A percentile compares a stretch with the other conserved stretches of the same genome.
Evolutionary conservation across 805 yeast species (phyloP).

Genomic region (Spathaspora hagerdaliae): DNA sequence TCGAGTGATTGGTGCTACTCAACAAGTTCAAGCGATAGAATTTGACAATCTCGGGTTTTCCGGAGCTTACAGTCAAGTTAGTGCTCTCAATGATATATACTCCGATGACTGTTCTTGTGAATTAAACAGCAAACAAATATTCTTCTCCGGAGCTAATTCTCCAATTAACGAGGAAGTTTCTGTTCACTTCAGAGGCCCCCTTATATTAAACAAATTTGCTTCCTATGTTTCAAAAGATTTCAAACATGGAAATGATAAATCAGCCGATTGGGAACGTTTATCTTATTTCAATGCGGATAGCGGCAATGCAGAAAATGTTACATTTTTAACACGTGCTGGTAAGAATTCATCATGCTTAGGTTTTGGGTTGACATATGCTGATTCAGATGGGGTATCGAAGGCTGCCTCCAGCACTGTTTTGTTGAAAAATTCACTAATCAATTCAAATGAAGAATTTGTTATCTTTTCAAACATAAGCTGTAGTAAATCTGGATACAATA

Average conservation of each 20-base stretch:
- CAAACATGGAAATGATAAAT: constrained; percentile 22
- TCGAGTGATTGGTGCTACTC: neutral
- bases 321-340: constrained; percentile 66
- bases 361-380: constrained; percentile 61
- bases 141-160: constrained; percentile 56
- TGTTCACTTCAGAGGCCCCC: constrained; percentile 78
- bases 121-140: constrained; percentile 28
- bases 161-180: constrained; percentile 69
- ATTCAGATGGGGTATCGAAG: constrained; percentile 46
- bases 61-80: constrained; percentile 50
- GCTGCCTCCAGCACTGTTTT: constrained; percentile 49
- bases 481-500: constrained; percentile 46
- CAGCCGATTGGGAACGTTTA: constrained; percentile 52
- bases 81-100: constrained; percentile 35
- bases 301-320: constrained; percentile 56
- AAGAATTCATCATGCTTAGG: constrained; percentile 61
- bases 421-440: constrained; percentile 43
- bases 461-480: constrained; percentile 60
- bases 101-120: constrained; percentile 44
- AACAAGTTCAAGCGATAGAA: constrained; percentile 24
- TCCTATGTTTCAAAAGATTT: constrained; percentile 49
- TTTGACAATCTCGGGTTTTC: constrained; percentile 53
- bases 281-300: constrained; percentile 54
- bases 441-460: constrained; percentile 56
- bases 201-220: constrained; percentile 57